Conservation (phyloP, 768 basidiomycete species). For the Rhizopogon vinicolor region DNA sequence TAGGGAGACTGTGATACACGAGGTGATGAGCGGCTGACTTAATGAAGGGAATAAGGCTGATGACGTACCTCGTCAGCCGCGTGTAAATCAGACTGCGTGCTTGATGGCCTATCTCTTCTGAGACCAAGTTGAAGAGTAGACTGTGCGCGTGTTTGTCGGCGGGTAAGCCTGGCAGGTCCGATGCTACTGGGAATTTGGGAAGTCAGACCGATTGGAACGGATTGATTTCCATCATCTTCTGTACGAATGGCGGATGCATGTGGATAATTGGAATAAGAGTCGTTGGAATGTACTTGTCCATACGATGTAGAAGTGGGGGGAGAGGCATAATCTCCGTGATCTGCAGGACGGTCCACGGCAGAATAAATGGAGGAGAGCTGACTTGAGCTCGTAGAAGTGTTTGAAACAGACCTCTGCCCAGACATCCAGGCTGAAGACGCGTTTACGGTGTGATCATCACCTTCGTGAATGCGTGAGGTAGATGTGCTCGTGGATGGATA, state of each 20-base stretch:
- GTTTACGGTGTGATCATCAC: slow-evolving; percentile 21
- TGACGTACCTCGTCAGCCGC: slow-evolving; percentile 23
- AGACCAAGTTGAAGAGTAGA: slow-evolving; percentile 29
- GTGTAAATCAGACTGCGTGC: slow-evolving; percentile 10
- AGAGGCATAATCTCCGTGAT: slow-evolving; percentile 31
- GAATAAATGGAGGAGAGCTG: slow-evolving; percentile 31
- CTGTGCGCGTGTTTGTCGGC: slow-evolving; percentile 38
- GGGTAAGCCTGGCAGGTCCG: slow-evolving; percentile 47
- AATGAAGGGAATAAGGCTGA: neutral
- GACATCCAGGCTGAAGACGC: slow-evolving; percentile 25
- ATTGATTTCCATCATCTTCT: slow-evolving; percentile 21
- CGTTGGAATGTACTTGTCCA: slow-evolving; percentile 15
- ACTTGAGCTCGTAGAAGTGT: slow-evolving; percentile 14
- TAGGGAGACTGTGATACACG: slow-evolving; percentile 24
- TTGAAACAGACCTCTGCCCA: slow-evolving; percentile 9
- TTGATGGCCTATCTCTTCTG: slow-evolving; percentile 22
- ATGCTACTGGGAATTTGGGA: slow-evolving; percentile 46
- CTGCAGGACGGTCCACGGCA: slow-evolving; percentile 34
- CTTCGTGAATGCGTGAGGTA: slow-evolving; percentile 14
- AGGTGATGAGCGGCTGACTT: slow-evolving; percentile 8
- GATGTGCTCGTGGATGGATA: slow-evolving; percentile 26
- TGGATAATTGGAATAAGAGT: slow-evolving; percentile 23
- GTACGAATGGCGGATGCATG: slow-evolving; percentile 26
- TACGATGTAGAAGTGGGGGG: slow-evolving; percentile 18
- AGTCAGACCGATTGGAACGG: slow-evolving; percentile 21